phyloP scores from a whole-genome alignment of 768 basidiomycete species.

The Mycena chlorophos region DNA sequence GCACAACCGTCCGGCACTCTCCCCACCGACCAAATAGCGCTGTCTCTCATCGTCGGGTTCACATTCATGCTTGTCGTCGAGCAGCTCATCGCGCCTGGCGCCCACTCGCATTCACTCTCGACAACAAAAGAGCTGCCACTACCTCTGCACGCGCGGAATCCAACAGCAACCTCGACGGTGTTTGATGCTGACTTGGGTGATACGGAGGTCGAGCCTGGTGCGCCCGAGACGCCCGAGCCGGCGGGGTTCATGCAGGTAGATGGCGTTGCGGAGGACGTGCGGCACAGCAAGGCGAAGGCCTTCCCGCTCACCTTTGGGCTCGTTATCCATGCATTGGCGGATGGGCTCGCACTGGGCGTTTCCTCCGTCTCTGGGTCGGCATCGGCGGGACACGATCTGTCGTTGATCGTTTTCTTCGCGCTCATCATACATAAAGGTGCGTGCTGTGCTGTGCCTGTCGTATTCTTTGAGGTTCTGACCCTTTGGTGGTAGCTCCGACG shows the following conservation, averaged over 20 bases:
- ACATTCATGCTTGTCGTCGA: constrained; percentile 68
- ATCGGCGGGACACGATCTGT: constrained; percentile 47
- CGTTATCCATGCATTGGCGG: constrained; percentile 84
- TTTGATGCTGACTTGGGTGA: constrained; percentile 68
- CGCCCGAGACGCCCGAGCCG: constrained; percentile 22
- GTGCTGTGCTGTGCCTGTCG: background rate
- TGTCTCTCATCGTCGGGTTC: constrained; percentile 65
- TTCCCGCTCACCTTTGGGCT: constrained; percentile 83
- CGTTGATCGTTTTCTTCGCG: constrained; percentile 86
- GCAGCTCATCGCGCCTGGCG: constrained; percentile 56
- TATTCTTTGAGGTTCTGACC: background rate
- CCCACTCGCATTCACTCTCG: constrained; percentile 39
- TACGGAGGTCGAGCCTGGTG: constrained; percentile 42
- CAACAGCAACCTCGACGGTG: constrained; percentile 31
- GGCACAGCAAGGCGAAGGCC: constrained; percentile 41
- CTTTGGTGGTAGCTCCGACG: constrained; percentile 67
- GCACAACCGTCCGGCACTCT: constrained; percentile 38
- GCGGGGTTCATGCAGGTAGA: constrained; percentile 25
- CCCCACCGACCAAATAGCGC: constrained; percentile 56
- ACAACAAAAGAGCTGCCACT: constrained; percentile 35
- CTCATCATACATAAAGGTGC: constrained; percentile 88
- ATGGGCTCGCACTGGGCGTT: constrained; percentile 90
- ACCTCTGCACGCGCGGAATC: constrained; percentile 20
- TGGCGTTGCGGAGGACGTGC: constrained; percentile 16
- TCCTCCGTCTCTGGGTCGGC: constrained; percentile 45